Evolutionary conservation across 768 basidiomycete species (phyloP).

Genomic region (Xanthoconium purpureum): DNA sequence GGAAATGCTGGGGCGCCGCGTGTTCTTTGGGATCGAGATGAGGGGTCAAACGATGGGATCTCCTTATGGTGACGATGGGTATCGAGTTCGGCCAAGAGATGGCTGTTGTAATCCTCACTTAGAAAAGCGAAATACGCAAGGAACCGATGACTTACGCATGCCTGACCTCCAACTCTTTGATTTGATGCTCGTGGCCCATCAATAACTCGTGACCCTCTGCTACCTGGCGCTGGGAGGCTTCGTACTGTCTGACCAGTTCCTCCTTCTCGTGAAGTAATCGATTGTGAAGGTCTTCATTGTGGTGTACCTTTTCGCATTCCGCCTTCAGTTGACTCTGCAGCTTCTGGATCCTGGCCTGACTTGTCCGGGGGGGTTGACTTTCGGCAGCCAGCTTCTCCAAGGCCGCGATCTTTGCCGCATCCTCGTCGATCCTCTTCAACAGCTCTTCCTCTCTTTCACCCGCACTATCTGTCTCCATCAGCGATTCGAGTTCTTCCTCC

Average conservation of each 20-base stretch:
- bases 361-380: conserved; percentile 32
- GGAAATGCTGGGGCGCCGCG: conserved; percentile 3
- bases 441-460: conserved; percentile 58
- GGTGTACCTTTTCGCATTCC: conserved; percentile 40
- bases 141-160: conserved; percentile 26
- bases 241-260: conserved; percentile 42
- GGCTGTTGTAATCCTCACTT: conserved; percentile 10
- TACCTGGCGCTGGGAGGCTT: conserved; percentile 37
- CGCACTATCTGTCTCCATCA: conserved; percentile 39
- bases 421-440: conserved; percentile 66
- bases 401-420: conserved; percentile 61
- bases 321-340: conserved; percentile 40
- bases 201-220: conserved; percentile 21
- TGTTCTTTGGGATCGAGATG: neutral
- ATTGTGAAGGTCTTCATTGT: conserved; percentile 41
- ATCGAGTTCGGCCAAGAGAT: conserved; percentile 22
- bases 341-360: conserved; percentile 38
- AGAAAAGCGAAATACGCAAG: neutral
- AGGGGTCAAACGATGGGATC: neutral
- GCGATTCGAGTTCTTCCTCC: conserved; percentile 54
- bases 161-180: conserved; percentile 21
- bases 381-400: conserved; percentile 50
- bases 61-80: neutral
- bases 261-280: conserved; percentile 57
- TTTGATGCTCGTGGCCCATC: conserved; percentile 20